Conservation (phyloP, 2,329 filamentous ascomycete species). For the Penicillium polonicum region DNA sequence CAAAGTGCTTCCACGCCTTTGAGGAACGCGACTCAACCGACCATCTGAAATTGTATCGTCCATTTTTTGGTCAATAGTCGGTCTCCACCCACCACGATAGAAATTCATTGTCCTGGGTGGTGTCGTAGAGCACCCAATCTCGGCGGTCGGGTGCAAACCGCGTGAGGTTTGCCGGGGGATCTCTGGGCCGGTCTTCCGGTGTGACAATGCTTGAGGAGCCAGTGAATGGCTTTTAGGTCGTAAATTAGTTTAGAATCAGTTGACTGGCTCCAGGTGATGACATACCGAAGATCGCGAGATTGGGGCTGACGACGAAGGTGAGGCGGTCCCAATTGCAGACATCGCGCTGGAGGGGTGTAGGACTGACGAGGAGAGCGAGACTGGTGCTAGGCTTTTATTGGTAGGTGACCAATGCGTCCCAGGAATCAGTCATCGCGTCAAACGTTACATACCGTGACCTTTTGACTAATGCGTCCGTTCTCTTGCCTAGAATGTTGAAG, state of each 20-base stretch:
- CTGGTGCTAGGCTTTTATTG: not conserved
- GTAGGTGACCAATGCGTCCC: not conserved
- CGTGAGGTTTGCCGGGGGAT: not conserved
- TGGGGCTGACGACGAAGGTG: not conserved
- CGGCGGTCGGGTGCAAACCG: conserved; percentile 2
- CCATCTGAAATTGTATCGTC: too few relatives aligned
- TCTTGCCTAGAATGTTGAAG: too few relatives aligned
- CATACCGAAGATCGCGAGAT: not conserved
- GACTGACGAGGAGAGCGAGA: too few relatives aligned
- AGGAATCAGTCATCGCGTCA: too few relatives aligned
- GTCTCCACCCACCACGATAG: too few relatives aligned
- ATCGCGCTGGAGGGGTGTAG: not conserved
- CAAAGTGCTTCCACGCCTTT: too few relatives aligned
- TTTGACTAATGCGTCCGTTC: too few relatives aligned
- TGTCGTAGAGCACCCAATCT: not conserved
- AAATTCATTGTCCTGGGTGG: not conserved
- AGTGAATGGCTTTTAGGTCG: not conserved
- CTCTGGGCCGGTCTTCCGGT: too few relatives aligned
- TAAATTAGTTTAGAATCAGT: not conserved
- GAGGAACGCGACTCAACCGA: too few relatives aligned
- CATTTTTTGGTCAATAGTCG: too few relatives aligned
- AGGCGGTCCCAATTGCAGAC: not conserved
- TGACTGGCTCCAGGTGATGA: not conserved
- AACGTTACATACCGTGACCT: too few relatives aligned
- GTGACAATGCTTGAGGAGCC: too few relatives aligned